Evolutionary conservation across 2,329 filamentous ascomycete genomes (phyloP), one percentile per base, ranked within the genome.

Genomic region (Pseudocercospora eumusae): DNA sequence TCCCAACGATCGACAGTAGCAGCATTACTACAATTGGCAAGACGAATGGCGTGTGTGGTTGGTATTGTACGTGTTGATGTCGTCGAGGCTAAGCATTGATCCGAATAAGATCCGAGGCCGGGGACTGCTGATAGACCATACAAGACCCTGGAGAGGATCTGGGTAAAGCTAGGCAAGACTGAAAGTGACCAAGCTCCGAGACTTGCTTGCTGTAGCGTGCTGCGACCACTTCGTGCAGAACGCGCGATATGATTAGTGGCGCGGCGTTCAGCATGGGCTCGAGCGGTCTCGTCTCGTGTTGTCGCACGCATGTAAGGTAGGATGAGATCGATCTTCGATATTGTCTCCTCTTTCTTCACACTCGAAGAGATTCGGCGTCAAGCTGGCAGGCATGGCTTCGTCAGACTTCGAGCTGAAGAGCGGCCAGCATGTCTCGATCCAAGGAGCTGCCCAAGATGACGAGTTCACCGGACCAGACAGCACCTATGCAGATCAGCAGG

Each of bases 401-500:
- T 21, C 28, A 25, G 52, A 55, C n/a, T 40, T 55, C 5, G 52
- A 55, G 52, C 52, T 55, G 18, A 55, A 55, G 28, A 55, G n/a
- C 11, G 31, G 31, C 25, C 13, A 55, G 27, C 52, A 40, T 55
- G 52, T 55, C n/a, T 40, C 52, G 10, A 25, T 55, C 20, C 52
- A 55, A 21, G 25, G n/a, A 21, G 33, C 27, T n/a, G 28, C 25
- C 10, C 45, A 23, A 7, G 52, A 42, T 13, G 27, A 21, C 28
- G 52, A 40, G 10, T 55, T 36, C 28, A 21, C 52, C 25, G 52
- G 52, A 1, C 52, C 52, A 23, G 40, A 49, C n/a, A 23, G 18
- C 50, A 60, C 58, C 20, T 50, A 40, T 23, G n/a, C 54, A 15
- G 66, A 68, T 45, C 53, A 61, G 23, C 28, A 31, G 13, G 66